phyloP scores from a whole-genome alignment of 2,329 filamentous ascomycete species.

The Verticillium alfalfae region DNA sequence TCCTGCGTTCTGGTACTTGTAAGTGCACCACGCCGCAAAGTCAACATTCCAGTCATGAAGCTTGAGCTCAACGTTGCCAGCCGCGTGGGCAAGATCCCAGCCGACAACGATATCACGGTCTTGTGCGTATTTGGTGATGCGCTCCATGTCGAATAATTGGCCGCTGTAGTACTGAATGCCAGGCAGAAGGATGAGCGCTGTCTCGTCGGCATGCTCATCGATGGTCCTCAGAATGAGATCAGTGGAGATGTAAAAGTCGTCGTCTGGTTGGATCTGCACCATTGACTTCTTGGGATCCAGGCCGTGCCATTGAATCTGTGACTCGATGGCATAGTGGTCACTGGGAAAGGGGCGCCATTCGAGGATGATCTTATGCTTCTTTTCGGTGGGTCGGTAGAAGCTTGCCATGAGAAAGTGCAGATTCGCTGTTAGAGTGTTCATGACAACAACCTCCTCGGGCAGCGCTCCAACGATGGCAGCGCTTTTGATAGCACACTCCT shows the following conservation, averaged over 20 bases:
- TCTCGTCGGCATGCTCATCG: slow-evolving; percentile 58
- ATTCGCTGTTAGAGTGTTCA: slow-evolving; percentile 82
- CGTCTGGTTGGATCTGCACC: slow-evolving; percentile 65
- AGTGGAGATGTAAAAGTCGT: slow-evolving; percentile 55
- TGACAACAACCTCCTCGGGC: slow-evolving; percentile 71
- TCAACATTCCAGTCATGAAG: slow-evolving; percentile 78
- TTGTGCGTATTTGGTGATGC: slow-evolving; percentile 67
- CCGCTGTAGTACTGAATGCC: slow-evolving; percentile 80
- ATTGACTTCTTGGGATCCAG: slow-evolving; percentile 63
- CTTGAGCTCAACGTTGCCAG: slow-evolving; percentile 65
- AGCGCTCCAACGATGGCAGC: slow-evolving; percentile 70
- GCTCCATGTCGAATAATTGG: slow-evolving; percentile 69
- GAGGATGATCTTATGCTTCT: slow-evolving; percentile 72
- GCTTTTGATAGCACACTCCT: slow-evolving; percentile 64
- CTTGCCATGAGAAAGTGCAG: slow-evolving; percentile 77
- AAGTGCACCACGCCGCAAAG: slow-evolving; percentile 78
- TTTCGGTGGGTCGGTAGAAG: slow-evolving; percentile 68
- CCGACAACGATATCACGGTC: slow-evolving; percentile 60
- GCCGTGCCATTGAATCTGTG: slow-evolving; percentile 69
- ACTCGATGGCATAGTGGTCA: slow-evolving; percentile 75
- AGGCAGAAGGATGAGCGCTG: slow-evolving; percentile 66
- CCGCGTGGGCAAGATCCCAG: slow-evolving; percentile 75
- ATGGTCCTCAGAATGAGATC: slow-evolving; percentile 62
- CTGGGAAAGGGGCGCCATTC: slow-evolving; percentile 88
- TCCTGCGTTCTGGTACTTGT: slow-evolving; percentile 77